These are phyloP conservation scores for Amniculicola lignicola DNA, from an alignment of 495 filamentous ascomycete genomes.

Conservation along the genomic window DNA sequence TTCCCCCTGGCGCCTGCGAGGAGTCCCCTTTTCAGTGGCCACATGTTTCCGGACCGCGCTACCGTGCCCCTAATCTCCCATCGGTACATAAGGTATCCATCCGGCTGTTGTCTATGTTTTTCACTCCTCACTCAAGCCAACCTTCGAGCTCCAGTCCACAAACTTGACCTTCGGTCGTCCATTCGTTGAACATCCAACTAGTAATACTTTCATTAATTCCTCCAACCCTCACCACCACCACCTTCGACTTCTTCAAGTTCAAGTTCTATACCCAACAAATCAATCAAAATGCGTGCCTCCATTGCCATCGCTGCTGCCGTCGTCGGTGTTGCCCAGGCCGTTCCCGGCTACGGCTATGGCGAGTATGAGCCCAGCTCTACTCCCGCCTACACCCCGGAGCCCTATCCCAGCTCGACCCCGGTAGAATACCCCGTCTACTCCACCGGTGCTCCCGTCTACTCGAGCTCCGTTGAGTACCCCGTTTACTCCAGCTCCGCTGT, in stretches of 20 bases:
- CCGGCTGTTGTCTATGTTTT: not conserved
- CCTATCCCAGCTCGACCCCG: constrained; percentile 9
- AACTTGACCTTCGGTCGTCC: constrained; percentile 33
- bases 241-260: constrained; percentile 13
- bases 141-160: constrained; percentile 27
- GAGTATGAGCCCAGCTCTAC: not conserved
- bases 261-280: constrained; percentile 11
- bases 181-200: constrained; percentile 32
- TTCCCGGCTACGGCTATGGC: constrained; percentile 15
- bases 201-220: constrained; percentile 31
- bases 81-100: constrained; percentile 20
- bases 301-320: constrained; percentile 15
- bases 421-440: constrained; percentile 1
- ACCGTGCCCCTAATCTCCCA: constrained; percentile 29
- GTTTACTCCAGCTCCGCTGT: not conserved
- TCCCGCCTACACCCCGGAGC: constrained; percentile 7
- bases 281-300: constrained; percentile 32
- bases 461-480: constrained; percentile 2
- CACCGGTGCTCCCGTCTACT: not conserved
- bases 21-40: constrained; percentile 16
- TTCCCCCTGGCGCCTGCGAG: constrained; percentile 12
- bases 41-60: constrained; percentile 30
- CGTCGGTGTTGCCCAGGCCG: constrained; percentile 21
- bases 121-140: constrained; percentile 26
- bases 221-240: not conserved